phyloP scores from a whole-genome alignment of 2,329 filamentous ascomycete genomes.

The Aspergillus texensis region DNA sequence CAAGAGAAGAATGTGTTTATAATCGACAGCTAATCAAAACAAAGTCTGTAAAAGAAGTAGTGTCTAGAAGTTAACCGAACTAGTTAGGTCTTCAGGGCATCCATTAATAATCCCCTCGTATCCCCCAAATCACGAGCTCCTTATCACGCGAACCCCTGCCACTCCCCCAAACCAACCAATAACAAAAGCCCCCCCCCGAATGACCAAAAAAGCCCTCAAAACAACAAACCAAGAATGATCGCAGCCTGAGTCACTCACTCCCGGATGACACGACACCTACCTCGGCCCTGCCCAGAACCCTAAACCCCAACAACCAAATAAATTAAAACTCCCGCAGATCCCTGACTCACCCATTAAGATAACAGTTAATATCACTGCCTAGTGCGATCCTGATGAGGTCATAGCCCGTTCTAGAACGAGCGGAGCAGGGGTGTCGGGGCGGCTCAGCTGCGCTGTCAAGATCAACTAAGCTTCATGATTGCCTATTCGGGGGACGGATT shows the following conservation, averaged over 20 bases:
- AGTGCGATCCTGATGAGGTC: background rate
- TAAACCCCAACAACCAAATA: background rate
- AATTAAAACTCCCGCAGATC: background rate
- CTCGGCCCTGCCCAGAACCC: background rate
- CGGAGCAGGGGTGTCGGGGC: background rate
- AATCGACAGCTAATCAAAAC: too few relatives aligned
- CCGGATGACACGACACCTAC: background rate
- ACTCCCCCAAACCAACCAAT: too few relatives aligned
- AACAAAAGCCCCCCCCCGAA: too few relatives aligned
- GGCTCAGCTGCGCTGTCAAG: background rate
- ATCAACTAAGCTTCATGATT: background rate
- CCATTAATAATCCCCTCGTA: too few relatives aligned
- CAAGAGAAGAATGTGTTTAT: too few relatives aligned
- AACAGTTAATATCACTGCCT: background rate
- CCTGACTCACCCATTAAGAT: background rate
- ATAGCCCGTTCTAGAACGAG: background rate
- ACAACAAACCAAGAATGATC: background rate
- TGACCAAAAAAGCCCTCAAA: background rate
- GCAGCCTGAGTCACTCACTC: background rate
- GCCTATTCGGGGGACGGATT: background rate
- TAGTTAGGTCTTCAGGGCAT: too few relatives aligned
- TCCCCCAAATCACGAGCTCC: too few relatives aligned
- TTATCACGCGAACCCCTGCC: too few relatives aligned
- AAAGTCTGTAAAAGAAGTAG: too few relatives aligned
- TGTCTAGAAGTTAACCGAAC: too few relatives aligned